These are phyloP conservation scores for Plantago coronopus DNA, from an alignment of 305 asterid species.

Conservation along the genomic window DNA sequence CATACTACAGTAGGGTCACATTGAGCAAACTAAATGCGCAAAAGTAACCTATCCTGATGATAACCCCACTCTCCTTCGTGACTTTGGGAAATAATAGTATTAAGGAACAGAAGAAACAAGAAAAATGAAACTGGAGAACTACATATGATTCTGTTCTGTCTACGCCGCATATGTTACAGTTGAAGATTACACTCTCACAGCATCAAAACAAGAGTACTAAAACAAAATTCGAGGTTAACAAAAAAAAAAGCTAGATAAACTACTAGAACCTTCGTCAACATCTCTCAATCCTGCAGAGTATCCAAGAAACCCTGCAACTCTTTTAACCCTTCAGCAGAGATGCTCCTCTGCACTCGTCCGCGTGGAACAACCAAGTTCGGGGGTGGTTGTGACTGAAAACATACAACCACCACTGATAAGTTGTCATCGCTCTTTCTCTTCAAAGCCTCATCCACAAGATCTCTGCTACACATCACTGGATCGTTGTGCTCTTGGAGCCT, in stretches of 20 bases:
- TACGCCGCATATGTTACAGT: constrained; percentile 86
- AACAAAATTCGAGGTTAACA: neutral
- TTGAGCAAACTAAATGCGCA: neutral
- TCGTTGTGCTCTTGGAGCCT: constrained; percentile 87
- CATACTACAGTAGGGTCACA: neutral
- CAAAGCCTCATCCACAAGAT: constrained; percentile 83
- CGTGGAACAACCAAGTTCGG: constrained; percentile 73
- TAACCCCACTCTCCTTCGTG: too few relatives aligned
- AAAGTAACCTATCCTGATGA: neutral
- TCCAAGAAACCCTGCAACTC: constrained; percentile 84
- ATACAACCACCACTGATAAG: constrained; percentile 79
- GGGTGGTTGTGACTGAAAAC: constrained; percentile 74
- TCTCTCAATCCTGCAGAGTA: constrained; percentile 48
- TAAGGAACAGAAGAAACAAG: neutral
- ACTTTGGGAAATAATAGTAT: too few relatives aligned
- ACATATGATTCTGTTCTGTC: constrained; percentile 3
- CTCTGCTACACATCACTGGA: constrained; percentile 72
- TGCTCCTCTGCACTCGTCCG: constrained; percentile 76
- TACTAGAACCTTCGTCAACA: constrained; percentile 23
- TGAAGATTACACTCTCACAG: constrained; percentile 53
- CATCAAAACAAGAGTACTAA: constrained; percentile 28
- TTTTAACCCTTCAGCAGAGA: constrained; percentile 90
- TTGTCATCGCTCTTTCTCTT: constrained; percentile 86
- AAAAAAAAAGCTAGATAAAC: constrained; percentile 14
- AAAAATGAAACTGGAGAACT: constrained; percentile 6